Evolutionary conservation across 1,284 basidiomycete species (phyloP), one percentile per base, ranked within the genome.

Genomic region (Sporisorium exsertum): DNA sequence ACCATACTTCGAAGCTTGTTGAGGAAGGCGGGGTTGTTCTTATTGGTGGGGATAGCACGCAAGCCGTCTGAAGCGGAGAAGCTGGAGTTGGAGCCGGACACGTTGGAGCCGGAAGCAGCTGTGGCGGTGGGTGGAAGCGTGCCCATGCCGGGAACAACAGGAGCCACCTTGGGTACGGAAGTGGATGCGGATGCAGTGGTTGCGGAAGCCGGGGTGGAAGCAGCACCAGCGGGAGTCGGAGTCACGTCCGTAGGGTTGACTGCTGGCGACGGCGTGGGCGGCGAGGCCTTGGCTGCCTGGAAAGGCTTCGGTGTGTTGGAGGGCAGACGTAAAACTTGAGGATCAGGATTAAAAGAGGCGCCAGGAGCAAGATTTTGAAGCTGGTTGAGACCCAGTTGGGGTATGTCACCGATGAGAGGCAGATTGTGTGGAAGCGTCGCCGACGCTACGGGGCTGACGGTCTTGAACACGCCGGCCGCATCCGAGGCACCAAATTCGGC

Each of bases 1-100:
- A 97, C 93, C 91, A 97, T 97, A 85, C 94, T 96, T 68, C 74
- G 74, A 37, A 97, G 89, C 87, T 97, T 97, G 87, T 94, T 94
- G 18, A 96, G 88, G 84, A 97, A 97, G 0, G 93, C 92, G 0
- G 94, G 93, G 2, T 94, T 84, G 71, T 77, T 84, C 51, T 80
- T 79, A 64, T 77, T 81, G 65, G 74, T 77, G 24, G 74, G 74
- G 47, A 73, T 73, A 18, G 74, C 74, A 24, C 74, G 62, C 40
- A 69, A 56, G 5, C 40, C 12, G 50, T 77, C 74, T 0, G 62
- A 27, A 7, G 66, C 51, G 2, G 63, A 54, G 18, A 65, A 63
- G 35, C 26, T 18, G 10, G 65, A 67, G 24, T 24, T 53, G 8
- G 65, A 54, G 15, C 29, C 60, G 9, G 65, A 52, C 16, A 43